phyloP scores from a whole-genome alignment of 176 grass and related monocot genomes.

The Aegilops speltoides region DNA sequence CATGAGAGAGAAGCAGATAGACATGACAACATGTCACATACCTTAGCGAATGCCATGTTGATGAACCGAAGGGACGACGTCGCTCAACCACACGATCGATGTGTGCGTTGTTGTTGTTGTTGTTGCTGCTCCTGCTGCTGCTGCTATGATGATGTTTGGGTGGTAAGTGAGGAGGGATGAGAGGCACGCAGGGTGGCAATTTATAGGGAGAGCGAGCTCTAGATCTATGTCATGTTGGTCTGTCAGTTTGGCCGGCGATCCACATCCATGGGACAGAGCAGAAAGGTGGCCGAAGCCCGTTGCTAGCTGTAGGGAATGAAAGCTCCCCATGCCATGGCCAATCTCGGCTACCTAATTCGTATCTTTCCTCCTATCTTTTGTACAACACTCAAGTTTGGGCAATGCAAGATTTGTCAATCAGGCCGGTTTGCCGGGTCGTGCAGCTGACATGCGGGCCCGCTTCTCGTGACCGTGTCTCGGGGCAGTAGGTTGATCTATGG shows the following conservation, averaged over 20 bases:
- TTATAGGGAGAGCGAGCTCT: constrained; percentile 15
- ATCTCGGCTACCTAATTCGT: constrained; percentile 47
- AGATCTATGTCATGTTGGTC: not conserved
- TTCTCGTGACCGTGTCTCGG: not conserved
- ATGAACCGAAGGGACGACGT: not conserved
- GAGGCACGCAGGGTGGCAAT: constrained; percentile 31
- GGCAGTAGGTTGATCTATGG: not conserved
- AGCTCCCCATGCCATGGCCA: constrained; percentile 7
- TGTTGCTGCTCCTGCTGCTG: not conserved
- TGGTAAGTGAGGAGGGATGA: not conserved
- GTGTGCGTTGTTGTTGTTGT: not conserved
- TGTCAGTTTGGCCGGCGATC: constrained; percentile 35
- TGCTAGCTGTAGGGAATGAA: not conserved
- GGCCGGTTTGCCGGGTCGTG: not conserved
- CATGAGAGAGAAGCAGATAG: not conserved
- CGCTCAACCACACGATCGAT: no score
- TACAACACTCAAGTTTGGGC: constrained; percentile 44
- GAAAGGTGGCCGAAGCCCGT: constrained; percentile 19
- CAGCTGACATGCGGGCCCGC: not conserved
- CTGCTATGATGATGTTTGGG: not conserved
- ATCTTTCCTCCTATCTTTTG: constrained; percentile 49
- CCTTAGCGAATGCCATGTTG: constrained; percentile 43
- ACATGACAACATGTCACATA: not conserved
- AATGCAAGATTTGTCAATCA: constrained; percentile 10
- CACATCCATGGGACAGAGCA: not conserved